Evolutionary conservation across 768 basidiomycete species (phyloP), one percentile per base, ranked within the genome.

Genomic region (Mycena crocata): DNA sequence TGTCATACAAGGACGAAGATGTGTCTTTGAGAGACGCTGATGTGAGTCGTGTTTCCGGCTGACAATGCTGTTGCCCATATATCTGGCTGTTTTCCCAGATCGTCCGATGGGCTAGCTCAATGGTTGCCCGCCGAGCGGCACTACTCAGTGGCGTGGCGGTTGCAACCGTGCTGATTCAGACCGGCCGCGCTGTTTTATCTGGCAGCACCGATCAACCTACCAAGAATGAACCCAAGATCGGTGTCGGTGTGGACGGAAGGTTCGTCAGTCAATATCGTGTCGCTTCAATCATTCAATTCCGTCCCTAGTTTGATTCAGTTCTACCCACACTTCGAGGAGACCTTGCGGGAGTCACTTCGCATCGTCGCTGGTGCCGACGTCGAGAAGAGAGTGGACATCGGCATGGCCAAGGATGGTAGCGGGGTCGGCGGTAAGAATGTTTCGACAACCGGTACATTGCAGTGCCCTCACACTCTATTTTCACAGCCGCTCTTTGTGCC

Each of bases 361-460:
- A 75, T 80, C 4, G 74, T 99, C 24, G 88, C 99, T 3, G 97
- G 97, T 3, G 82, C 87, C 42, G 89, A 93, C 34, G 89, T 93
- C 9, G 95, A 96, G 82, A 83, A 88, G 73, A 83, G 89, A 32
- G 89, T 98, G 1, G 86, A 91, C 52, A 93, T 99, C 72, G 97
- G 95, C 39, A 76, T 99, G 76, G 98, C 98, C 5, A 99, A 98
- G 78, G 98, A 99, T 72, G 98, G 98, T 15, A 96, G 94, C 73
- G 98, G 97, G 39, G 95, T 96, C 44, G 98, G 98, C 75, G 97
- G 96, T 98, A 78, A 81, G 92, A 78, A 10, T 6, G 37, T 52
- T 39, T n/a, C 21, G 21, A 44, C 55, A 49, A 40, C 57, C 62
- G 34, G 42, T 48, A 23, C n/a, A 31, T 42, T 62, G 19, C 21